A percentile compares a stretch with the other conserved stretches of the same genome.
These are phyloP conservation scores for Triticum turgidum DNA, from an alignment of 176 grass and related monocot species.

Conservation along the genomic window DNA sequence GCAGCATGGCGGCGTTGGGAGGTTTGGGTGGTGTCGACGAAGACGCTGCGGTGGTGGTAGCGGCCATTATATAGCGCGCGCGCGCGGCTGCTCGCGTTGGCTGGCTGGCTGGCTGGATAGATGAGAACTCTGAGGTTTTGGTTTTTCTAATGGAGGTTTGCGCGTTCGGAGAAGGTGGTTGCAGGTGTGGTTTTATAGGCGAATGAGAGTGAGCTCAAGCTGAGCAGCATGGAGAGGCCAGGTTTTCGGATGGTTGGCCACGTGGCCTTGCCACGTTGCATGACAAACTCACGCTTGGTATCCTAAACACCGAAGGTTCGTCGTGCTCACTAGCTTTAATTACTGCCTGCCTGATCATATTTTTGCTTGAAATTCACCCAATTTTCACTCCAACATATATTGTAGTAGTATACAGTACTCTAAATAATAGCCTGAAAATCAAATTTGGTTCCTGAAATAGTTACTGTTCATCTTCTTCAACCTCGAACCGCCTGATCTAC, in stretches of 20 bases:
- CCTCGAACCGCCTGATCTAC: too few relatives aligned
- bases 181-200: constrained; percentile 41
- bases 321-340: background rate
- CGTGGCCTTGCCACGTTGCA: constrained; percentile 41
- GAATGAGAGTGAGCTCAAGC: background rate
- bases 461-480: too few relatives aligned
- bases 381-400: background rate
- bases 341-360: background rate
- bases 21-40: constrained; percentile 23
- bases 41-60: background rate
- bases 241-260: constrained; percentile 15
- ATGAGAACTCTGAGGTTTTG: constrained; percentile 1
- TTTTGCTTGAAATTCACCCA: background rate
- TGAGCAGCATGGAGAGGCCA: background rate
- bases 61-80: constrained; percentile 33
- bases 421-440: too few relatives aligned
- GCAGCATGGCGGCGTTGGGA: constrained; percentile 26
- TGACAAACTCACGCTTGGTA: background rate
- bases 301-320: constrained; percentile 16
- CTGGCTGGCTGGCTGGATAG: background rate
- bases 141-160: constrained; percentile 39
- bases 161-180: constrained; percentile 53
- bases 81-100: background rate
- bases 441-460: too few relatives aligned
- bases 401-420: too few relatives aligned